Evolutionary conservation across 1,284 basidiomycete genomes (phyloP).

Genomic region (Heliocybe sulcata): DNA sequence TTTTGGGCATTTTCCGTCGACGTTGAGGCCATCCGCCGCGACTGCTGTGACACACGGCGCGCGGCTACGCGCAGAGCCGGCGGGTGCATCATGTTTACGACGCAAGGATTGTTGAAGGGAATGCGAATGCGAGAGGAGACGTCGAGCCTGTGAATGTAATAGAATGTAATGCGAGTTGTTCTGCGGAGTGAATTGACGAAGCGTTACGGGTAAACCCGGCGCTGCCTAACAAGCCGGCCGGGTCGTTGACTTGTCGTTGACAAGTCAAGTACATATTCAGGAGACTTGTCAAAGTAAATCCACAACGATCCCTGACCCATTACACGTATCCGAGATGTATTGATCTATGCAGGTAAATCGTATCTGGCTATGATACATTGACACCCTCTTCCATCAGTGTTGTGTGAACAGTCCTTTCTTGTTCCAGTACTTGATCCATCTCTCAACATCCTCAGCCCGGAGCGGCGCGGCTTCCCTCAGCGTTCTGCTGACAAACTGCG

Average conservation of each 20-base stretch:
- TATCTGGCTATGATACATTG: too few species aligned
- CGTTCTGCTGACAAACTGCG: not conserved
- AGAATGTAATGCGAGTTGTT: not conserved
- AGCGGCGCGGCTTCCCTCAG: not conserved
- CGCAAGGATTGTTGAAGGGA: not conserved
- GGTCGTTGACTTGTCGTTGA: too few species aligned
- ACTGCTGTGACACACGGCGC: not conserved
- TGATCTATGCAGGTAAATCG: too few species aligned
- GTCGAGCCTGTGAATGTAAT: not conserved
- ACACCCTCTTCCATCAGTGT: too few species aligned
- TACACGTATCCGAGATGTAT: too few species aligned
- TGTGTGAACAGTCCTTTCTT: not conserved
- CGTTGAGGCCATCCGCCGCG: not conserved
- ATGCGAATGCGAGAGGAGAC: not conserved
- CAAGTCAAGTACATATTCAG: too few species aligned
- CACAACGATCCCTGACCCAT: too few species aligned
- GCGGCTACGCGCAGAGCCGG: not conserved
- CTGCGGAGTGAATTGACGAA: not conserved
- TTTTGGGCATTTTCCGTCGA: conserved; percentile 41
- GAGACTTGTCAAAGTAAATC: too few species aligned
- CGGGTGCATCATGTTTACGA: not conserved
- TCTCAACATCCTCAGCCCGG: not conserved
- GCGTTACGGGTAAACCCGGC: not conserved
- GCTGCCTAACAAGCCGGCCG: too few species aligned
- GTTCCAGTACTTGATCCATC: not conserved